Evolutionary conservation across 2,329 filamentous ascomycete genomes (phyloP).

Genomic region (Penicillium sp.): DNA sequence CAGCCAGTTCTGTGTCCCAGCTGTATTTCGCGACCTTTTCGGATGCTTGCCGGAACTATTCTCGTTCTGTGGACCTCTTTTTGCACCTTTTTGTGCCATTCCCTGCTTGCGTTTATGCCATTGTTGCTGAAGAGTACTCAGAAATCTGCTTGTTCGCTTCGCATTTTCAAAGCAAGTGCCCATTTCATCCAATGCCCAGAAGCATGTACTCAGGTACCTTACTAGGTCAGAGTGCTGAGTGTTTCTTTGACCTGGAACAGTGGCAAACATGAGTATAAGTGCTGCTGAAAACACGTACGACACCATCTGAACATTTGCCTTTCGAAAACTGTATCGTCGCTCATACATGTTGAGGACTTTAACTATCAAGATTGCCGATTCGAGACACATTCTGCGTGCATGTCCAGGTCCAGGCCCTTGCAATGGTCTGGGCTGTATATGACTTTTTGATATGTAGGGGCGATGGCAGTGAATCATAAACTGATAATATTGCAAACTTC

Average conservation of each 20-base stretch:
- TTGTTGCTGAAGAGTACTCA: not conserved
- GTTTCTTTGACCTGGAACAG: not conserved
- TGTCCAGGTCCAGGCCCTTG: not conserved
- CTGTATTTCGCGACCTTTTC: no score
- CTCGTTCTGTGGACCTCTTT: no score
- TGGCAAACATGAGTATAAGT: not conserved
- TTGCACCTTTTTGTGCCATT: no score
- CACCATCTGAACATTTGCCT: not conserved
- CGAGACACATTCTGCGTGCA: not conserved
- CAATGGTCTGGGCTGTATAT: not conserved
- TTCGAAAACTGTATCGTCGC: not conserved
- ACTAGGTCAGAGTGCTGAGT: not conserved
- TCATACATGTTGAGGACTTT: not conserved
- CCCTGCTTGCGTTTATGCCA: not conserved
- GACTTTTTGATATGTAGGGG: not conserved
- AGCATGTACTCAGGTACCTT: not conserved
- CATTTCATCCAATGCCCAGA: not conserved
- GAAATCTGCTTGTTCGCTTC: not conserved
- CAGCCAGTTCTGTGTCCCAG: no score
- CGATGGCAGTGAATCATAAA: not conserved
- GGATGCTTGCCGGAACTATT: no score
- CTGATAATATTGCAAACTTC: not conserved
- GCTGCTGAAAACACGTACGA: not conserved
- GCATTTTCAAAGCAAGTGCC: not conserved
- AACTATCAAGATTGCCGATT: not conserved